These are phyloP conservation scores for Pleurotus platypus DNA, from an alignment of 768 basidiomycete genomes.

Conservation along the genomic window DNA sequence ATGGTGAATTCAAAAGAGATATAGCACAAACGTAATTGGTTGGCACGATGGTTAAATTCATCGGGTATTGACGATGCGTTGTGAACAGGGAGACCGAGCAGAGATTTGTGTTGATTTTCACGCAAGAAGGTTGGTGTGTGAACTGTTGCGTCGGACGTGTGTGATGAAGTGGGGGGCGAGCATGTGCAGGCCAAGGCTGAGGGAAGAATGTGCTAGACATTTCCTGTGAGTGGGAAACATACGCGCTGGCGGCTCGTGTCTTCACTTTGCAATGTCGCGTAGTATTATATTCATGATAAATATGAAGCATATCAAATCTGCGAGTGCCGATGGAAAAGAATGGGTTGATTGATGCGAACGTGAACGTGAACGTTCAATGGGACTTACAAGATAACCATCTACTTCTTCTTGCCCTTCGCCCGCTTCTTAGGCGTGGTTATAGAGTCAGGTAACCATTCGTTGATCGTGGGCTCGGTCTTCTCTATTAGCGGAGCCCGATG, in stretches of 20 bases:
- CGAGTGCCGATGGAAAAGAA: no score
- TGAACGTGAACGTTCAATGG: no score
- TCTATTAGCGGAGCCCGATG: constrained; percentile 7
- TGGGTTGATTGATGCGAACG: no score
- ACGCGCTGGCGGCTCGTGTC: background rate
- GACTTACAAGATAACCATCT: background rate
- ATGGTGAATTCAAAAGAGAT: no score
- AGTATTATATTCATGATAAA: no score
- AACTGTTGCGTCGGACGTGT: background rate
- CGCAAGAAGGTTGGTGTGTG: background rate
- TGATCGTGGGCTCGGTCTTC: constrained; percentile 25
- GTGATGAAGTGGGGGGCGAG: background rate
- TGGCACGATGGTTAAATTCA: no score
- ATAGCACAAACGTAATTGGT: no score
- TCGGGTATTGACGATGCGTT: no score
- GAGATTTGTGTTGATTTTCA: background rate
- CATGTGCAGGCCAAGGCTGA: background rate
- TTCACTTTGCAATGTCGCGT: no score
- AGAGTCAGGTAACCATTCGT: constrained; percentile 52
- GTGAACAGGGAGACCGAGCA: no score
- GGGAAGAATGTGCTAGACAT: background rate
- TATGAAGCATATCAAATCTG: no score
- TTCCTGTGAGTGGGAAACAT: background rate
- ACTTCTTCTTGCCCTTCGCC: constrained; percentile 31
- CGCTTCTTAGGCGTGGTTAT: constrained; percentile 42